Conservation (phyloP, 2,329 filamentous ascomycete species). For the Alternaria postmessia region DNA sequence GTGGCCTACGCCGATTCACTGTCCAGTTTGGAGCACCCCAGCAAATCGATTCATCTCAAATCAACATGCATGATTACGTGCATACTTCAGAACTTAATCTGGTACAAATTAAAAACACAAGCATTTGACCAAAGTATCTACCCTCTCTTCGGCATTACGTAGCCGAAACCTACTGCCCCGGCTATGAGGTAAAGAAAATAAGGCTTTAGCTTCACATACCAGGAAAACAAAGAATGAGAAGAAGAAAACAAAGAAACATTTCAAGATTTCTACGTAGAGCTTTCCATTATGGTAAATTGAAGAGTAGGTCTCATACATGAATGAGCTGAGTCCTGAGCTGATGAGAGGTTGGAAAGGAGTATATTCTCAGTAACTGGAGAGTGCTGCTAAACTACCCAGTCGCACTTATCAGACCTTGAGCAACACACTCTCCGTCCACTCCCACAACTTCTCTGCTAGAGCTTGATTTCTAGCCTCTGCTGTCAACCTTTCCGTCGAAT, state of each 20-base stretch:
- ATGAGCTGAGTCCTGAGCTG: neutral
- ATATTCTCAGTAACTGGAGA: neutral
- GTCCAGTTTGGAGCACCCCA: no score
- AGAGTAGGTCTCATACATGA: no score
- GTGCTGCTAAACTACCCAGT: neutral
- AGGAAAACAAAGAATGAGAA: no score
- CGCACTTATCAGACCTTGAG: neutral
- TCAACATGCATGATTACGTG: no score
- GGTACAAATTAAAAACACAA: no score
- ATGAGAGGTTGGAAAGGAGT: neutral
- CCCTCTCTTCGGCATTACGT: no score
- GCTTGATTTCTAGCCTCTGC: constrained; percentile 17
- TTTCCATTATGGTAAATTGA: neutral
- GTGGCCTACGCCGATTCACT: no score
- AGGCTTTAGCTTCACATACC: neutral
- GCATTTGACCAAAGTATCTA: no score
- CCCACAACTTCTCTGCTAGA: constrained; percentile 22
- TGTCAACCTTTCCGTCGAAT: constrained; percentile 15
- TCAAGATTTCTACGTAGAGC: neutral
- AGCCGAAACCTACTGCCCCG: no score
- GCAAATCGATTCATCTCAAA: no score
- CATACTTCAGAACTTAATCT: no score
- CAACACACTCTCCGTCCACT: constrained; percentile 32
- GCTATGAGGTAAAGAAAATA: neutral
- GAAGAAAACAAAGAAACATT: no score